Evolutionary conservation across 1,139 yeast species (phyloP).

Genomic region (Hyphopichia khmerensis): DNA sequence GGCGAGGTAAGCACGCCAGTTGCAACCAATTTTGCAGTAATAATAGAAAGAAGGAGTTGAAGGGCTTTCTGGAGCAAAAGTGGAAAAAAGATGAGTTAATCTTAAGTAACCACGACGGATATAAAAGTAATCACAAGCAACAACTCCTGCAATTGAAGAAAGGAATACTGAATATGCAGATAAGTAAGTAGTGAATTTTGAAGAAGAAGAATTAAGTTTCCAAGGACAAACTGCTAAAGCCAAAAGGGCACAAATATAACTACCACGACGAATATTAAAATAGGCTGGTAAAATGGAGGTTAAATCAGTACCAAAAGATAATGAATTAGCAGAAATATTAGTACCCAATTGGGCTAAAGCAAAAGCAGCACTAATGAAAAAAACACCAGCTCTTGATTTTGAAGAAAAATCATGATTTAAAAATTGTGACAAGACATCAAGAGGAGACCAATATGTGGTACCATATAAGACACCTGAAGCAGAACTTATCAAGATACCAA

Average conservation of each 20-base stretch:
- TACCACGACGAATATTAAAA: constrained; percentile 79
- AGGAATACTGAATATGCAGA: constrained; percentile 86
- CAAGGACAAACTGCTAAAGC: constrained; percentile 86
- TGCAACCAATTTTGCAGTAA: constrained; percentile 62
- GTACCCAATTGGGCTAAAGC: constrained; percentile 88
- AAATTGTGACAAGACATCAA: constrained; percentile 69
- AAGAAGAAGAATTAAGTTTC: constrained; percentile 74
- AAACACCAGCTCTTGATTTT: constrained; percentile 76
- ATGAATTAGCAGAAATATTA: constrained; percentile 86
- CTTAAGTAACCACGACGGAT: constrained; percentile 72
- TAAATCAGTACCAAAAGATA: constrained; percentile 89
- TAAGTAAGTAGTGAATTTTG: constrained; percentile 78
- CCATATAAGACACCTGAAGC: constrained; percentile 73
- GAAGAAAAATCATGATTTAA: constrained; percentile 54
- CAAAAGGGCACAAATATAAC: constrained; percentile 73
- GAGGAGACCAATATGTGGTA: constrained; percentile 79
- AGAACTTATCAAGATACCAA: constrained; percentile 85
- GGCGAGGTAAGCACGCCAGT: constrained; percentile 80
- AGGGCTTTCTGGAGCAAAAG: constrained; percentile 33
- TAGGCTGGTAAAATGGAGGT: constrained; percentile 79
- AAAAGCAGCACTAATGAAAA: constrained; percentile 73
- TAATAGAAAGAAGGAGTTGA: constrained; percentile 45
- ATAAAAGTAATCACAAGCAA: constrained; percentile 72
- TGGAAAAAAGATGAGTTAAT: constrained; percentile 61
- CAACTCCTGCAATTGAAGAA: constrained; percentile 83